phyloP scores from a whole-genome alignment of 768 basidiomycete genomes.

The Boletus tylopilopsis region DNA sequence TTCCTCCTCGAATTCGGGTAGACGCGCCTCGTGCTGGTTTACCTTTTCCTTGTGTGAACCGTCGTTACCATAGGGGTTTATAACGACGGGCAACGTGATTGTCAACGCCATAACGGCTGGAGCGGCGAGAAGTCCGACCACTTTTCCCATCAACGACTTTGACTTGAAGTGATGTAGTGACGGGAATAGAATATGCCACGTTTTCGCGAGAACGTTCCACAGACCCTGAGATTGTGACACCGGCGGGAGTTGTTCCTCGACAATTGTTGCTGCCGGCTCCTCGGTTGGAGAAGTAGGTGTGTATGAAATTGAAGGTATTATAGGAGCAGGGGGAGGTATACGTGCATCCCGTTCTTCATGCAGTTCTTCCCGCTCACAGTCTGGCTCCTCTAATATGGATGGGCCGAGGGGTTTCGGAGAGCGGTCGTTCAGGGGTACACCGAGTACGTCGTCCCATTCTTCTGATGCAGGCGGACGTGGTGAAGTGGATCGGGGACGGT shows the following conservation, averaged over 20 bases:
- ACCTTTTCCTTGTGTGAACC: conserved; percentile 23
- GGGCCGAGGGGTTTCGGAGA: conserved; percentile 34
- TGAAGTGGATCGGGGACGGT: conserved; percentile 31
- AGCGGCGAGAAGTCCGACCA: conserved; percentile 75
- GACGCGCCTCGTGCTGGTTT: conserved; percentile 37
- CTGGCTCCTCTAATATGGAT: conserved; percentile 21
- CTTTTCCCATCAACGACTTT: conserved; percentile 67
- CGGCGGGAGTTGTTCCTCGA: conserved; percentile 40
- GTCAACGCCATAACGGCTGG: conserved; percentile 87
- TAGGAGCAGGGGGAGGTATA: conserved; percentile 22
- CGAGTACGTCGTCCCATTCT: conserved; percentile 52
- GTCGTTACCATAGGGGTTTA: conserved; percentile 46
- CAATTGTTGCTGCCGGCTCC: conserved; percentile 40
- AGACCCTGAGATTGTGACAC: conserved; percentile 37
- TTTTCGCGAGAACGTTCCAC: conserved; percentile 34
- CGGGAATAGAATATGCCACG: conserved; percentile 74
- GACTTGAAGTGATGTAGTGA: conserved; percentile 69
- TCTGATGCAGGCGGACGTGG: conserved; percentile 32
- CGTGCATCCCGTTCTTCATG: conserved; percentile 12
- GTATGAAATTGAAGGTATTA: conserved; percentile 54
- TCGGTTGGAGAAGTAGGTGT: conserved; percentile 47
- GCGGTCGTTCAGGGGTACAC: conserved; percentile 52
- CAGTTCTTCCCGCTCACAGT: conserved; percentile 3
- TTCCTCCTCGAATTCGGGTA: conserved; percentile 75
- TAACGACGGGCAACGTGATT: conserved; percentile 87